Conservation (phyloP, 345 rosid species). For the Heritiera fomes region DNA sequence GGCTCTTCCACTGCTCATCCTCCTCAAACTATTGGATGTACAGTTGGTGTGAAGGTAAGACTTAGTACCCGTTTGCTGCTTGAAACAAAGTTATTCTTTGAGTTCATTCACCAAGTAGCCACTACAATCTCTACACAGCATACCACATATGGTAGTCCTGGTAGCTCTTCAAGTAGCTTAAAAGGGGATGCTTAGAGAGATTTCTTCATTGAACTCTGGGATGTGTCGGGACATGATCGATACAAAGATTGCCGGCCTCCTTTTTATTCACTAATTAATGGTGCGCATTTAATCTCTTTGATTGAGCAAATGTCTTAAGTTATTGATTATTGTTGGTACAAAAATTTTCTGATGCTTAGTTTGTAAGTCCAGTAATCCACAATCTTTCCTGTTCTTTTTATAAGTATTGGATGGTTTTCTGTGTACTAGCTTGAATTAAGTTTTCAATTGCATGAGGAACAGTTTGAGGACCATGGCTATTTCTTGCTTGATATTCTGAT, state of each 20-base stretch:
- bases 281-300: slow-evolving; percentile 38
- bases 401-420: neutral
- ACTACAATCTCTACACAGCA: slow-evolving; percentile 48
- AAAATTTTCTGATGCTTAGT: neutral
- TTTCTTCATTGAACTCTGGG: slow-evolving; percentile 98
- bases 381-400: neutral
- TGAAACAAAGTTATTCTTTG: slow-evolving; percentile 9
- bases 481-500: neutral
- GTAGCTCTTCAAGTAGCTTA: slow-evolving; percentile 90
- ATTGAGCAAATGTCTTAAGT: slow-evolving; percentile 8
- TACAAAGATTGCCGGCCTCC: slow-evolving; percentile 95
- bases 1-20: slow-evolving; percentile 72
- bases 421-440: slow-evolving; percentile 1
- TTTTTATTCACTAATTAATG: slow-evolving; percentile 93
- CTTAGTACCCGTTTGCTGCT: slow-evolving; percentile 7
- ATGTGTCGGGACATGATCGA: slow-evolving; percentile 95
- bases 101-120: slow-evolving; percentile 27
- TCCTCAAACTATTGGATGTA: slow-evolving; percentile 93
- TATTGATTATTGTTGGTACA: neutral
- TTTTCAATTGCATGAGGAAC: neutral
- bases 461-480: neutral
- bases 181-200: slow-evolving; percentile 94
- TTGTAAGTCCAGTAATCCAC: neutral
- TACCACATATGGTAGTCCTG: slow-evolving; percentile 64
- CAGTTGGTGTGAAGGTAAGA: slow-evolving; percentile 93